Base-by-base conservation (phyloP, 2,329 filamentous ascomycete species). In the Phyllosticta citribraziliensis region DNA sequence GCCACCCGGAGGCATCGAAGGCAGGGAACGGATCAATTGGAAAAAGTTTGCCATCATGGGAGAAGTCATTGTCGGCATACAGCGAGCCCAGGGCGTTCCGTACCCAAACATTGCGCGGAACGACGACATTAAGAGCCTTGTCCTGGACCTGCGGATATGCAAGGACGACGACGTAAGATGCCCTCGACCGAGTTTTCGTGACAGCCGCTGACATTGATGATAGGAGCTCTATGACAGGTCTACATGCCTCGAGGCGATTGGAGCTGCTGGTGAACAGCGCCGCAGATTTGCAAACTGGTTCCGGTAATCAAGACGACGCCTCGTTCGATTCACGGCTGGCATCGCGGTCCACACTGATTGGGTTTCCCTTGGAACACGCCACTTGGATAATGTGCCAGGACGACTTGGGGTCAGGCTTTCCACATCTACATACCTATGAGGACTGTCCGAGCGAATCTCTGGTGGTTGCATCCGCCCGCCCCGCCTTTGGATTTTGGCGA, bases 21-120 rank as follows among this genome's bases (percentile, higher is more conserved):
- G 72, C 22, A 73, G 65, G 84, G 73, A 90, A 64, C 81, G 89
- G 57, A 89, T 99, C 71, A 97, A 97, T 72, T 99, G 94, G 94
- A 91, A 88, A 75, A 99, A 99, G 72, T 99, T 97, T 69, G 93
- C 97, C 74, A 88, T 99, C 33, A 86, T 97, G 75, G 92, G 92
- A 6, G 93, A 97, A 67, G 89, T 97, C 5, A 82, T 97, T 58
- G 80, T 97, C 63, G 88, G 90, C 2, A 86, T 99, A 60, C 95
- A 97, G 82, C 88, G 87, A 75, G 96, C 93, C 69, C 92, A 97
- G 74, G 88, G 89, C 59, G 85, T 85, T 56, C 86, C 91, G 5
- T 97, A 97, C 66, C 83, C 85, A 25, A 88, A 86, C 64, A 77
- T 93, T 64, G 78, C 79, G 35, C 86, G 82, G 68, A 86, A 88